Evolutionary conservation across 2,329 filamentous ascomycete species (phyloP).

Genomic region (Xylaria hypoxylon): DNA sequence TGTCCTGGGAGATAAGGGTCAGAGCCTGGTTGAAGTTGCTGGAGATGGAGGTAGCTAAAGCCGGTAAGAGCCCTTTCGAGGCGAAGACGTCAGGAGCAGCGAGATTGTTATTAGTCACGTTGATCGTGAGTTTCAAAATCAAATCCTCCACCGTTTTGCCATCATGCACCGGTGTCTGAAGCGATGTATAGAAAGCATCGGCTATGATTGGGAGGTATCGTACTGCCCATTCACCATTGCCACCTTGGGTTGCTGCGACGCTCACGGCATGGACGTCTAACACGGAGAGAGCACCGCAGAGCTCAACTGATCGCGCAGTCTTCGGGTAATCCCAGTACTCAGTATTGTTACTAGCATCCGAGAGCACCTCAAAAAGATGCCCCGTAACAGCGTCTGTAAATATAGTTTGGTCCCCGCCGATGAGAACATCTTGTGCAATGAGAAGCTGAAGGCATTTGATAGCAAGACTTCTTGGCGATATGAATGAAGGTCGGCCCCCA

Average conservation of each 20-base stretch:
- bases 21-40: slow-evolving; percentile 62
- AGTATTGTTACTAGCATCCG: slow-evolving; percentile 49
- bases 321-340: slow-evolving; percentile 54
- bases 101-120: slow-evolving; percentile 84
- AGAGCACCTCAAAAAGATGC: slow-evolving; percentile 61
- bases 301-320: slow-evolving; percentile 50
- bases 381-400: slow-evolving; percentile 62
- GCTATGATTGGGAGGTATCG: slow-evolving; percentile 65
- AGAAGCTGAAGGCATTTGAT: slow-evolving; percentile 73
- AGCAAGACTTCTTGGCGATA: slow-evolving; percentile 73
- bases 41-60: slow-evolving; percentile 63
- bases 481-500: slow-evolving; percentile 57
- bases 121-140: slow-evolving; percentile 79
- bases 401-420: slow-evolving; percentile 61
- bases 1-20: slow-evolving; percentile 60
- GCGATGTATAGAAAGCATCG: slow-evolving; percentile 57
- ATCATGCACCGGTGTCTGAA: slow-evolving; percentile 51
- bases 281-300: slow-evolving; percentile 60
- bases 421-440: slow-evolving; percentile 62
- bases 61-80: slow-evolving; percentile 64
- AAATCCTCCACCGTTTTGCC: slow-evolving; percentile 59
- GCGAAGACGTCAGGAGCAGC: slow-evolving; percentile 77
- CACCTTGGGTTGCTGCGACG: slow-evolving; percentile 56
- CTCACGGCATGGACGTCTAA: slow-evolving; percentile 66
- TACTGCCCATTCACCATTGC: slow-evolving; percentile 59